Base-by-base conservation (phyloP, 202 grass and related monocot genomes). In the Schoenoplectus triqueter region DNA sequence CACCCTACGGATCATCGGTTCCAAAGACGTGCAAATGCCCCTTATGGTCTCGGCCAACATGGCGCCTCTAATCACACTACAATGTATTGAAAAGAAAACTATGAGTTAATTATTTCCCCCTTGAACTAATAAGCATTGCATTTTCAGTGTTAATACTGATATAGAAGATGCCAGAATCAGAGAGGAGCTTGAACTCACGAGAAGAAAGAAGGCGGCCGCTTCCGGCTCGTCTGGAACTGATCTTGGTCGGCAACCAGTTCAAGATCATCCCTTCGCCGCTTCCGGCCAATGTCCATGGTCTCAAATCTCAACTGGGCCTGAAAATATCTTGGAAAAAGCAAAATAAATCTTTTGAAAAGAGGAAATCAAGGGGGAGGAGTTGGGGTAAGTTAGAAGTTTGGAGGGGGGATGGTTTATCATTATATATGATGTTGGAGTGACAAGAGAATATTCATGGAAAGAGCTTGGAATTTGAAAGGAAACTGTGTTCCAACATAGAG, bases 1-100 rank as follows among this genome's bases (percentile, higher is more conserved):
- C 86, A 94, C 90, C 92, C 85, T 92, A 49, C 94, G 88, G 41
- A 97, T 90, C 76, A 94, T 86, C n/a, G 94, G 94, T 84, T 97
- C 94, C 5, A 97, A 80, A 0, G 87, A 90, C 6, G 82, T 88
- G 77, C 94, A 97, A 88, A 97, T 87, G 71, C 89, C 88, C 78
- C 90, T 92, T 83, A 97, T 80, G 78, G 88, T 94, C 76, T 97
- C 90, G 48, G 93, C 75, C 83, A 90, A 92, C 61, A 94, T 79
- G 67, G 94, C 94, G 80, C 93, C 94, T 85, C 91, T 90, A 82
- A 97, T 94, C 77, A 97, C 92, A 89, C 94, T 97, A 63, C 63
- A 14, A 55, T 64, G 7, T 11, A 46, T 73, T 18, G 13, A 55
- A 56, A 72, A 57, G 15, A 6, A 80, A 14, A 80, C 54, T 15